Base-by-base conservation (phyloP, 2,329 filamentous ascomycete species). In the Elsinoe arachidis region DNA sequence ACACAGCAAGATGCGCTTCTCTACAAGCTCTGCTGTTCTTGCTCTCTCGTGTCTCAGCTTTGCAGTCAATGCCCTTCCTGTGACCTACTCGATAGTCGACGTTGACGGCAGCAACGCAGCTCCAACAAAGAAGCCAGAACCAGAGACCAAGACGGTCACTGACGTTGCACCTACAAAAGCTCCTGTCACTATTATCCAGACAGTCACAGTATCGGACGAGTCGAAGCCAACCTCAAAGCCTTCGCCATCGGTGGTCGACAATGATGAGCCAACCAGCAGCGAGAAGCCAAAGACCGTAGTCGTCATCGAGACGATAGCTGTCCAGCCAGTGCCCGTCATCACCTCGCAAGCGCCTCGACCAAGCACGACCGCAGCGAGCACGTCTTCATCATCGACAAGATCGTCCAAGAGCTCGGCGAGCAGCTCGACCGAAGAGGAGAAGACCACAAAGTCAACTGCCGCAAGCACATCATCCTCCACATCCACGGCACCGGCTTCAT, bases 41-140 rank as follows among this genome's bases (percentile, higher is more conserved):
- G 23, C 54, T 12, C 26, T 56, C 17, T 56, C 41, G 12, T 56
- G 37, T 49, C 54, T 56, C 41, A 47, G 21, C 26, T 10, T 56
- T 2, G 34, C 23, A 3, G 54, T 34, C 6, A 43, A 30, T 46
- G 38, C 39, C 30, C 30, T 46, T 21, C 54, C 54, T 11, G 26
- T 55, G 14, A 55, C 55, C 38, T 59, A 59, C 53, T 59, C 53
- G 15, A 49, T 59, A 15, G 57, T 59, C 39, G 51, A 56, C 21
- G 57, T 59, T 37, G 57, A 59, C 23, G 57, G 57, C 53, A 21
- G 57, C 43, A 53, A 47, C 17, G 17, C 49, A 53, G 34, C 57
- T 15, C 54, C 54, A 37, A 46, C 39, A 5, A n/a, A 41, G 5
- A n/a, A 19, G 17, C 39, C 54, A 49, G 54, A 19, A 5, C 26